Base-by-base conservation (phyloP, 805 yeast genomes). In the Priceomyces haplophilus region DNA sequence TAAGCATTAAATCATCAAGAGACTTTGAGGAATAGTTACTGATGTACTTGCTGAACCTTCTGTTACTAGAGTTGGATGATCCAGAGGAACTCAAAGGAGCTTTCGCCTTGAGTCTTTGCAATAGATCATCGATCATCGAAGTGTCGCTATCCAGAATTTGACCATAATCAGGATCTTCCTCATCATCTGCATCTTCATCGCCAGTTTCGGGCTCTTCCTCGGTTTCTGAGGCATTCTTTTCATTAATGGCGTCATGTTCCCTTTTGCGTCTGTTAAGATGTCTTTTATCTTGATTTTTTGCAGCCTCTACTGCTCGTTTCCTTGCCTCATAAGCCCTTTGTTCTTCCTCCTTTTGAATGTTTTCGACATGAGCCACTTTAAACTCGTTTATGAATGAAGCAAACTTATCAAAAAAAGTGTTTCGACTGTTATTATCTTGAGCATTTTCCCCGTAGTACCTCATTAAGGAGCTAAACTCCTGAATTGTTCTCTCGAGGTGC, bases 361-460 rank as follows among this genome's bases (percentile, higher is more conserved):
- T 93, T 51, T 90, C 96, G 23, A 73, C 69, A 40, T 83, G 83
- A 1, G 91, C 96, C 54, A 78, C 82, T 58, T 84, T 80, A 65
- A 85, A 95, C 54, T 88, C 95, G 30, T 68, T 69, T 1, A 87
- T 78, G 61, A 93, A 93, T 40, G 80, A 78, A n/a, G 85, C 75
- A 63, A 93, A 85, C 59, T 88, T 87, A 47, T 69, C 73, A 58
- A 91, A 88, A 54, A 93, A 91, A 0, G 81, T 66, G 46, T 79
- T 77, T 41, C 83, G 76, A 13, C 90, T 78, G 50, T 73, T 70
- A 30, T 76, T 68, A 60, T 91, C 97, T 7, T 61, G 64, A 1
- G 85, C 74, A 59, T 88, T 95, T 63, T 93, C 99, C n/a, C 97
- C 98, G 58, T 87, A 93, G 52, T 78, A 81, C 48, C 75, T 75